Evolutionary conservation across 2,329 filamentous ascomycete species (phyloP).

Genomic region (Calycina marina): DNA sequence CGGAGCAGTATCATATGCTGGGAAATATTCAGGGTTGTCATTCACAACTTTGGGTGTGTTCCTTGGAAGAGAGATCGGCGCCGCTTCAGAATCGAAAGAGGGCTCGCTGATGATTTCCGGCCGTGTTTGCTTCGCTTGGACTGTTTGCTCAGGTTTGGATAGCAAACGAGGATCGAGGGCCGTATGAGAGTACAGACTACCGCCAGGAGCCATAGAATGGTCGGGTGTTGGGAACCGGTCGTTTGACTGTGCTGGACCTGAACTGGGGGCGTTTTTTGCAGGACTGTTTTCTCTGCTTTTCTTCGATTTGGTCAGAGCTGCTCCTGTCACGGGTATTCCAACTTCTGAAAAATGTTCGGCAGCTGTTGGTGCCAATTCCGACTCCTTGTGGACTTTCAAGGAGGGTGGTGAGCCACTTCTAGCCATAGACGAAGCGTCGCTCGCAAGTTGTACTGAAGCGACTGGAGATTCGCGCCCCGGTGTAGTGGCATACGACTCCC

Average conservation of each 20-base stretch:
- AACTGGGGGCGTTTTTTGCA: too few relatives aligned
- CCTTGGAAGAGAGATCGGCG: constrained; percentile 32
- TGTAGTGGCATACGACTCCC: constrained; percentile 20
- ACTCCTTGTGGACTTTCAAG: too few relatives aligned
- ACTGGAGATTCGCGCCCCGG: constrained; percentile 7
- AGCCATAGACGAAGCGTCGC: too few relatives aligned
- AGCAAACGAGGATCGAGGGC: constrained; percentile 14
- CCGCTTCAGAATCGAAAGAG: constrained; percentile 22
- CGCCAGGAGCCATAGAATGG: constrained; percentile 12
- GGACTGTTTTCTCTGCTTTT: too few relatives aligned
- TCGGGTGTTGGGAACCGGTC: constrained; percentile 13
- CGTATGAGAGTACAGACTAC: constrained; percentile 13
- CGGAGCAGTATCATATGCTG: background rate
- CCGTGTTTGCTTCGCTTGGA: constrained; percentile 13
- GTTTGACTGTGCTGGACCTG: constrained; percentile 1
- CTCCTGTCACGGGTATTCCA: too few relatives aligned
- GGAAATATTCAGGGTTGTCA: constrained; percentile 8
- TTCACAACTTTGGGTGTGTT: constrained; percentile 21
- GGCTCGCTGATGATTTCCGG: constrained; percentile 18
- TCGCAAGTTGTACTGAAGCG: background rate
- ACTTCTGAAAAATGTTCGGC: too few relatives aligned
- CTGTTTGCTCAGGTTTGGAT: constrained; percentile 11
- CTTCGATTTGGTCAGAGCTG: too few relatives aligned
- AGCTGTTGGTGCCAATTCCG: too few relatives aligned
- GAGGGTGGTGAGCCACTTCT: too few relatives aligned